Evolutionary conservation across 2,329 filamentous ascomycete genomes (phyloP), one percentile per base, ranked within the genome.

Genomic region (Annulohypoxylon truncatum): DNA sequence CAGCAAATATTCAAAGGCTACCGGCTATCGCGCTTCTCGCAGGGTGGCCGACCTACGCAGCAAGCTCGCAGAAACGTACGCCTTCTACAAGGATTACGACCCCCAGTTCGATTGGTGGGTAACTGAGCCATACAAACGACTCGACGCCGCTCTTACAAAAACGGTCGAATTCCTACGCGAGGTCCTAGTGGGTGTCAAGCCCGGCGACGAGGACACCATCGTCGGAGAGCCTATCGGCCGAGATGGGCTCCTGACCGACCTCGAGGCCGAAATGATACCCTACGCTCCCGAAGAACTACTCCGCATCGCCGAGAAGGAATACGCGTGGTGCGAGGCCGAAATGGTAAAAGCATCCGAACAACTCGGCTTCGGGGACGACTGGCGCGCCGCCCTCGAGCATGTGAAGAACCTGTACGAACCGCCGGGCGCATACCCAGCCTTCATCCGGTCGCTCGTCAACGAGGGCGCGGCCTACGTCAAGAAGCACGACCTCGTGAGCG

Each of bases 21-120:
- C 77, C 3, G 84, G 84, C 0, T 83, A 81, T 64, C 82, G 83
- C 24, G 84, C 84, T 4, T 79, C 79, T 2, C 80, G 79, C 13
- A 79, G 79, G 0, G 72, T 85, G 0, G 71, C 72, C 4, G 74
- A 81, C 24, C 72, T 89, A 3, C 75, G 77, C 0, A 53, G 31
- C 0, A 79, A 82, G 51, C 74, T 89, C 0, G 67, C 75, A 1
- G 84, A 88, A 67, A 82, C 82, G 71, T 82, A 79, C 57, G 63
- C 51, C 0, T 89, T 88, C 70, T 88, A 86, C 72, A 76, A 79
- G 28, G 82, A 81, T 2, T 89, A 88, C 68, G 84, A 89, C 66
- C 85, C 87, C 0, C 60, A 80, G 12, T 88, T 87, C 57, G 82
- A 85, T 42, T 89, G 85, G 84, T 89, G 87, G 87, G 80, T 82